Conservation (phyloP, 441 rosid species). For the Erodium texanum region DNA sequence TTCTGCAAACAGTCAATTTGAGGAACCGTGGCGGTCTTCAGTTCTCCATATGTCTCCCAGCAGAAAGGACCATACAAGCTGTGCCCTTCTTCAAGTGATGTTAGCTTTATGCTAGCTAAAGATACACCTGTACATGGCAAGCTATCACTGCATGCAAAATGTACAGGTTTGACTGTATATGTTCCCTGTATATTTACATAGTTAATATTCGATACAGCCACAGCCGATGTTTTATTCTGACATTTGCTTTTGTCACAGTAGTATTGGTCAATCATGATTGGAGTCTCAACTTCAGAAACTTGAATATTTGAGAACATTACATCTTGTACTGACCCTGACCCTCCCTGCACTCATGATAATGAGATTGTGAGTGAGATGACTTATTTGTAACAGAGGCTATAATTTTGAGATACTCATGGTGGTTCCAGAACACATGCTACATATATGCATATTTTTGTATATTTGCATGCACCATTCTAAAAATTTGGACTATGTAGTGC, state of each 20-base stretch:
- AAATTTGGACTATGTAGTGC: too few species aligned
- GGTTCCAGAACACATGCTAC: not conserved
- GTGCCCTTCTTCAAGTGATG: slow-evolving; percentile 46
- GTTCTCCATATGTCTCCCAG: slow-evolving; percentile 84
- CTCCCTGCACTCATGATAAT: slow-evolving; percentile 59
- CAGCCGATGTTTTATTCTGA: slow-evolving; percentile 80
- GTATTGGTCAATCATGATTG: slow-evolving; percentile 84
- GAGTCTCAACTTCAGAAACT: slow-evolving; percentile 75
- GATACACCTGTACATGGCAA: slow-evolving; percentile 67
- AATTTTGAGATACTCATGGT: slow-evolving; percentile 9
- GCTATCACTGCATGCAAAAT: slow-evolving; percentile 85
- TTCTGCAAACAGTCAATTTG: slow-evolving; percentile 65
- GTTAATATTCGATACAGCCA: slow-evolving; percentile 72
- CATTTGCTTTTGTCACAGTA: slow-evolving; percentile 76
- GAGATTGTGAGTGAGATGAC: slow-evolving; percentile 6
- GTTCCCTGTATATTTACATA: slow-evolving; percentile 77
- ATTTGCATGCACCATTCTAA: too few species aligned
- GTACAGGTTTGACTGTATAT: slow-evolving; percentile 70
- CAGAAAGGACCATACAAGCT: slow-evolving; percentile 64
- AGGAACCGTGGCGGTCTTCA: slow-evolving; percentile 63
- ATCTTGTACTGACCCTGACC: slow-evolving; percentile 72
- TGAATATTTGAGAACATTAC: slow-evolving; percentile 83
- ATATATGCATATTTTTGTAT: too few species aligned
- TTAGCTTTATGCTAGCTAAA: slow-evolving; percentile 51
- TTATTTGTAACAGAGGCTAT: not conserved